phyloP scores from a whole-genome alignment of 495 filamentous ascomycete species.

The Neurospora hispaniola region DNA sequence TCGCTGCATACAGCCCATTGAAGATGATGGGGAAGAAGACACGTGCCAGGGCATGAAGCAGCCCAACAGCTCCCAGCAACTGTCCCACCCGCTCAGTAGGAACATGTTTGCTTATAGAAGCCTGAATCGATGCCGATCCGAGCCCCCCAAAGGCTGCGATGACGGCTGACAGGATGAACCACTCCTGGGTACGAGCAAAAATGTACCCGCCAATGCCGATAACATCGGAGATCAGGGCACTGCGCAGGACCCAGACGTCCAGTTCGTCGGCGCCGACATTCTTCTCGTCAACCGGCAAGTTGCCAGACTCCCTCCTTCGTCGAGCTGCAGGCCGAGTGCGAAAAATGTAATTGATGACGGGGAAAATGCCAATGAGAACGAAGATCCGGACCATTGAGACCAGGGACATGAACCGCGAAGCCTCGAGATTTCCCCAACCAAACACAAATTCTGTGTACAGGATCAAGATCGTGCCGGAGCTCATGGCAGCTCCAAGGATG shows the following conservation, averaged over 20 bases:
- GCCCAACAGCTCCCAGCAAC: conserved; percentile 73
- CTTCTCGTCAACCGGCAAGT: conserved; percentile 24
- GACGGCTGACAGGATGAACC: conserved; percentile 58
- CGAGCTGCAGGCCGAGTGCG: conserved; percentile 38
- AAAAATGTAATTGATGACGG: conserved; percentile 57
- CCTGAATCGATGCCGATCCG: conserved; percentile 71
- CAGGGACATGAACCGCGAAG: conserved; percentile 64
- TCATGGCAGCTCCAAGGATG: conserved; percentile 73
- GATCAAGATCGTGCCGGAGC: conserved; percentile 63
- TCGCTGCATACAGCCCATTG: conserved; percentile 73
- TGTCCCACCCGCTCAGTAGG: conserved; percentile 70
- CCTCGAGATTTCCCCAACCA: conserved; percentile 68
- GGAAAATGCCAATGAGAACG: conserved; percentile 63
- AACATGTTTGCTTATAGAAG: conserved; percentile 81
- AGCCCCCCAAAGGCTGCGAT: conserved; percentile 72
- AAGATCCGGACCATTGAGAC: conserved; percentile 65
- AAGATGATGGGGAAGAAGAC: conserved; percentile 72
- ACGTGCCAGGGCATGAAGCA: conserved; percentile 73
- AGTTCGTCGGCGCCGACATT: conserved; percentile 65
- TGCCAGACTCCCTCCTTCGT: conserved; percentile 19
- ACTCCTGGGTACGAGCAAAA: conserved; percentile 39
- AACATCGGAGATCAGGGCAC: conserved; percentile 67
- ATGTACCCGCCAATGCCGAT: conserved; percentile 67
- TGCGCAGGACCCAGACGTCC: conserved; percentile 67
- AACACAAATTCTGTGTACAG: conserved; percentile 74